These are phyloP conservation scores for Brachypodium distachyon DNA, from an alignment of 202 grass and related monocot genomes.

Conservation along the genomic window DNA sequence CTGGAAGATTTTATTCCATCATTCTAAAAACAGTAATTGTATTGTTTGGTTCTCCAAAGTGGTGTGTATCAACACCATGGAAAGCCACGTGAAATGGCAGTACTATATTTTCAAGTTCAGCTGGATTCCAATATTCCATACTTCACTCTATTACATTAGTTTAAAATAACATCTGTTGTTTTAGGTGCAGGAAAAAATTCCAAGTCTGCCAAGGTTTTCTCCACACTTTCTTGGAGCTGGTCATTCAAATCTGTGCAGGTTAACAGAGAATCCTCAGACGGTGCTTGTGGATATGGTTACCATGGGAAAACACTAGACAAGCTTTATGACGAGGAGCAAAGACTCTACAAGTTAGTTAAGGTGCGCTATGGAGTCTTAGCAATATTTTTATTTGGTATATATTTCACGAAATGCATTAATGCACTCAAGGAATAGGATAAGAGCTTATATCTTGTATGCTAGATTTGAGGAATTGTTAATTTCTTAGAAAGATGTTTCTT, in stretches of 20 bases:
- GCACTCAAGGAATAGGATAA: neutral
- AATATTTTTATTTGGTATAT: neutral
- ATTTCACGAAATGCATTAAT: conserved; percentile 1
- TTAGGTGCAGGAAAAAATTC: conserved; percentile 55
- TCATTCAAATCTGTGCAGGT: conserved; percentile 64
- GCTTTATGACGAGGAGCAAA: conserved; percentile 80
- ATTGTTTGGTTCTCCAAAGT: neutral
- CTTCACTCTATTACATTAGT: neutral
- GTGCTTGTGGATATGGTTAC: conserved; percentile 47
- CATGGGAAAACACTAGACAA: conserved; percentile 85
- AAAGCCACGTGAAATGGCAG: neutral
- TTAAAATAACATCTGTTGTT: conserved; percentile 19
- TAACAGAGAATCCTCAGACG: conserved; percentile 43
- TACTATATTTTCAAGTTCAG: conserved; percentile 8
- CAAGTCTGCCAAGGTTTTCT: conserved; percentile 93
- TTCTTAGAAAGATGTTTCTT: conserved; percentile 5
- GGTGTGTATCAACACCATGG: neutral
- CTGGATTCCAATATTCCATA: neutral
- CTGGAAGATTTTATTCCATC: too few relatives aligned
- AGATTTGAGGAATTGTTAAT: neutral
- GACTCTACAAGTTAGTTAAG: conserved; percentile 95
- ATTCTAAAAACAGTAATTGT: too few relatives aligned
- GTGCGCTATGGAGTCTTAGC: conserved; percentile 28
- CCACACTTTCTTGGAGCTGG: conserved; percentile 81
- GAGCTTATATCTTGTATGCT: neutral